Evolutionary conservation across 2,329 filamentous ascomycete genomes (phyloP), one percentile per base, ranked within the genome.

Genomic region (Colletotrichum zoysiae): DNA sequence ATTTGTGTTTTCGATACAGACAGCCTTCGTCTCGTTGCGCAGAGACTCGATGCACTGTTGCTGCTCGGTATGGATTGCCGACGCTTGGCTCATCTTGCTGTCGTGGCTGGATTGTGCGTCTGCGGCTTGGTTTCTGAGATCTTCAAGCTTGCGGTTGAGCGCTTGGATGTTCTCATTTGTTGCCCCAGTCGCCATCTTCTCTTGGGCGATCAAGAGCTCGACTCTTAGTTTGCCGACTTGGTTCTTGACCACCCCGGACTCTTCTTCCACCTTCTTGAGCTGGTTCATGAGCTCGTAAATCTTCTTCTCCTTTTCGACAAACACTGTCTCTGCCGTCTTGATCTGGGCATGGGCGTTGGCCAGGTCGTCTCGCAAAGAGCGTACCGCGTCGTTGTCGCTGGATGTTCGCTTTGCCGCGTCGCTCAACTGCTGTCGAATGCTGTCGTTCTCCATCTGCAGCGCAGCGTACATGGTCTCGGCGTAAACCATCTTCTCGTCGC

Each of bases 71-170:
- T 57, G 33, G 35, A 57, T 23, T 11, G 55, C n/a, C 1, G 55
- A 57, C 14, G 55, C 55, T 20, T 57, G 33, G 12, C 38, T 40
- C 33, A 57, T 57, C 55, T 23, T n/a, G 33, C n/a, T 57, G 35
- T n/a, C 12, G 35, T 18, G 20, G 20, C 3, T 11, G 11, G 55
- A 11, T 1, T 23, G 33, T 9, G 20, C 55, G 20, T 14, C n/a
- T 20, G 33, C 16, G 0, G 40, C 4, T 14, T 61, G 59, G 14
- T 2, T 38, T 12, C 8, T 26, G 20, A 57, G 35, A 12, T 40
- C 33, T 4, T 53, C 26, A 26, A 33, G 9, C 50, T 53, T 26
- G 16, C 8, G 12, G 3, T 30, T 33, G 3, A 53, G 16, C 2
- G 6, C 14, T 33, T 53, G 14, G 2, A 53, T 53, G 14, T 18